Evolutionary conservation across 2,329 filamentous ascomycete genomes (phyloP).

Genomic region (Verticillium longisporum): DNA sequence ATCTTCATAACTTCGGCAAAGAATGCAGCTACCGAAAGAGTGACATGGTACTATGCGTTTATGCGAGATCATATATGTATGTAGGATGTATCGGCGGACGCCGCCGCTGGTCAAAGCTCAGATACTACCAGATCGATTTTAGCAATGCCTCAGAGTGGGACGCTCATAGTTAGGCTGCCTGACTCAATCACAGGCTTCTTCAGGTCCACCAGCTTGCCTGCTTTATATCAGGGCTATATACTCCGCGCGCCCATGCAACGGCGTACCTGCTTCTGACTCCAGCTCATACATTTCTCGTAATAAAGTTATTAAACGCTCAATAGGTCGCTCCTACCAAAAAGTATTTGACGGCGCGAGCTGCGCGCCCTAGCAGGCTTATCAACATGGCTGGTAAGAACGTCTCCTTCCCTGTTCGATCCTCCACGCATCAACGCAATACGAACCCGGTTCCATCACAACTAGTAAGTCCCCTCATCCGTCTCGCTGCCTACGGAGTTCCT

Average conservation of each 20-base stretch:
- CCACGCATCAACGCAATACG: not conserved
- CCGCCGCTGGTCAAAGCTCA: not conserved
- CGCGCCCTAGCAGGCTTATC: not conserved
- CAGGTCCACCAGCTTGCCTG: not conserved
- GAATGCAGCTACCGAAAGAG: too few species aligned
- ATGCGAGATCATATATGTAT: not conserved
- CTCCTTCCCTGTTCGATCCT: slow-evolving; percentile 1
- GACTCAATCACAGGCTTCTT: not conserved
- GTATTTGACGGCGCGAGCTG: not conserved
- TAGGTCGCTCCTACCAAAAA: too few species aligned
- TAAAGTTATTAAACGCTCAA: too few species aligned
- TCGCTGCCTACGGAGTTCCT: not conserved
- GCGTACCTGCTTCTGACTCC: not conserved
- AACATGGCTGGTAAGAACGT: slow-evolving; percentile 13
- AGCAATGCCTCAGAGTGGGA: not conserved
- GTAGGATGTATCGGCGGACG: not conserved
- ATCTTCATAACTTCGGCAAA: too few species aligned
- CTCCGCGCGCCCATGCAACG: not conserved
- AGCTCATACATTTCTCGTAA: not conserved
- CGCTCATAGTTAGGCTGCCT: not conserved
- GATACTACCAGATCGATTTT: not conserved
- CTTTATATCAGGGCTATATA: not conserved
- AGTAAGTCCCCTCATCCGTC: slow-evolving; percentile 5
- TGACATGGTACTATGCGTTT: not conserved
- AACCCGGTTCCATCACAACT: slow-evolving; percentile 3